Percentiles rank a stretch among this genome's conserved stretches.
Conservation (phyloP, 2,329 filamentous ascomycete species). For the Ceratocystis huliohia region DNA sequence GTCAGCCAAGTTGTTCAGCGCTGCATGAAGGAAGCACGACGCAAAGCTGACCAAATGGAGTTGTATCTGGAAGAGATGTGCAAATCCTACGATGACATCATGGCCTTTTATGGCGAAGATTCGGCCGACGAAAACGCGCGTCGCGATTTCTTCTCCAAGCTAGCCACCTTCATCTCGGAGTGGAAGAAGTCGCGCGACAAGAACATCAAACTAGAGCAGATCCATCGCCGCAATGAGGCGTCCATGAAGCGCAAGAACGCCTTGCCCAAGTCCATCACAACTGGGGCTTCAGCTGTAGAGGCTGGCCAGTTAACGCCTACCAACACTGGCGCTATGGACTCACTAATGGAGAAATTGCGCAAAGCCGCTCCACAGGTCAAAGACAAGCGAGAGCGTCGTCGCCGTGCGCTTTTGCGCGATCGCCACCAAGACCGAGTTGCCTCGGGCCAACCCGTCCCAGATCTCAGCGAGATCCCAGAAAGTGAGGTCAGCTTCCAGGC, state of each 20-base stretch:
- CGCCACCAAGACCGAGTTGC: slow-evolving; percentile 80
- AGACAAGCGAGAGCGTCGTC: slow-evolving; percentile 77
- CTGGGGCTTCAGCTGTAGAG: slow-evolving; percentile 27
- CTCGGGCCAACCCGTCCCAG: slow-evolving; percentile 77
- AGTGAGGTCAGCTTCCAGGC: slow-evolving; percentile 28
- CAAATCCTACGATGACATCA: slow-evolving; percentile 37
- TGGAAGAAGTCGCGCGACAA: slow-evolving; percentile 96
- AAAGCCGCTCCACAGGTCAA: slow-evolving; percentile 81
- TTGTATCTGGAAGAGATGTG: slow-evolving; percentile 89
- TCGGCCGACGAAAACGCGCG: slow-evolving; percentile 81
- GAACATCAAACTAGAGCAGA: slow-evolving; percentile 74
- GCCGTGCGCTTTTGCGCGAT: slow-evolving; percentile 79
- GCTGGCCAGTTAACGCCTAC: slow-evolving; percentile 49
- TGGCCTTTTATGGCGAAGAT: slow-evolving; percentile 72
- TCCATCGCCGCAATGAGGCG: slow-evolving; percentile 70
- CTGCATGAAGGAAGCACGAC: slow-evolving; percentile 88
- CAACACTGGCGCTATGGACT: slow-evolving; percentile 88
- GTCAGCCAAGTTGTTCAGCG: slow-evolving; percentile 84
- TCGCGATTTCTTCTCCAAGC: slow-evolving; percentile 87
- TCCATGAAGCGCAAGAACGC: slow-evolving; percentile 83
- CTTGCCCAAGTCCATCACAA: slow-evolving; percentile 46
- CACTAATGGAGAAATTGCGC: slow-evolving; percentile 82
- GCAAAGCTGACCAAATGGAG: slow-evolving; percentile 92
- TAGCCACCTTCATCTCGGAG: slow-evolving; percentile 77
- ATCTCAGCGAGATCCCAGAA: slow-evolving; percentile 45